phyloP scores from a whole-genome alignment of 331 rosid species.

The Phaseolus coccineus region DNA sequence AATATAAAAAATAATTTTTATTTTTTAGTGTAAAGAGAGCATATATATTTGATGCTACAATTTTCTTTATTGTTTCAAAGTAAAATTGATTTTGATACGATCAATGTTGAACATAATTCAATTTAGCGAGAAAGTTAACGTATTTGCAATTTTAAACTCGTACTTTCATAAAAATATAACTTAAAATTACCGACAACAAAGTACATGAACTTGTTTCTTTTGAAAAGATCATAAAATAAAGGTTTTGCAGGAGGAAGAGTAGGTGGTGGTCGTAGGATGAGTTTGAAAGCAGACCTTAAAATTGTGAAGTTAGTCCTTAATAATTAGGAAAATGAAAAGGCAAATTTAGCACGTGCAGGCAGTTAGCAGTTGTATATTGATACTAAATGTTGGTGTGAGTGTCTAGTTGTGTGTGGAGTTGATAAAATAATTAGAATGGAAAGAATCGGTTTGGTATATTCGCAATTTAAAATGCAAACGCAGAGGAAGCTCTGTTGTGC shows the following conservation, averaged over 20 bases:
- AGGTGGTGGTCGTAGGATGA: neutral
- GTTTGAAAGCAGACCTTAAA: neutral
- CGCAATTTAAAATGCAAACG: neutral
- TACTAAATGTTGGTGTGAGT: neutral
- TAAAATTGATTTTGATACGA: neutral
- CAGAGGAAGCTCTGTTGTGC: conserved; percentile 19
- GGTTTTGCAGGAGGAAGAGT: neutral
- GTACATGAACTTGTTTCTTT: neutral
- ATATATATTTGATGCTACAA: no score
- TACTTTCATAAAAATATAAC: neutral
- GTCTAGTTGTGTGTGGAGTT: neutral
- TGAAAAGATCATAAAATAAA: neutral
- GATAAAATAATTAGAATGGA: neutral
- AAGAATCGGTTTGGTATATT: conserved; percentile 23
- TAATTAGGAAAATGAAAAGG: neutral
- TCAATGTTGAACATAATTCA: neutral
- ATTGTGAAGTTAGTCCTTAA: neutral
- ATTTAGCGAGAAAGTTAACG: neutral
- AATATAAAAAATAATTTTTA: no score
- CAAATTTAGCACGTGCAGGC: conserved; percentile 22
- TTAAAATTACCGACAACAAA: neutral
- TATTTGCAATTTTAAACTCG: neutral
- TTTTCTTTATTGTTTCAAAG: neutral
- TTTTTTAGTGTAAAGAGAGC: no score
- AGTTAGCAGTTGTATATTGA: neutral